Conservation (phyloP, 345 rosid genomes). For the Erysimum cheiranthoides region DNA sequence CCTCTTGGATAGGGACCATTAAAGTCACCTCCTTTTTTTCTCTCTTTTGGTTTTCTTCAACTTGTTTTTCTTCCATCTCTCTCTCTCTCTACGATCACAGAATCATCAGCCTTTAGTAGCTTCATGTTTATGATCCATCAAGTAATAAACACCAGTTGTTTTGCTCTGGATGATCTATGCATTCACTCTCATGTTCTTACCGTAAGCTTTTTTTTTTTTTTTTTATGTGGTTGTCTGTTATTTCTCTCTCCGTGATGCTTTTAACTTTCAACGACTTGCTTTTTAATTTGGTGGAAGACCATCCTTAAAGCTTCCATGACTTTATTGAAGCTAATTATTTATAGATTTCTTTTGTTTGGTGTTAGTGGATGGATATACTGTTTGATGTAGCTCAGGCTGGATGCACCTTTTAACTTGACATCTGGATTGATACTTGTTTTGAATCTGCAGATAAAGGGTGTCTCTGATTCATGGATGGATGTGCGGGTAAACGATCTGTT, state of each 20-base stretch:
- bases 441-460: slow-evolving; percentile 20
- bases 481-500: slow-evolving; percentile 63
- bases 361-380: slow-evolving; percentile 16
- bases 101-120: slow-evolving; percentile 24
- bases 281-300: slow-evolving; percentile 29
- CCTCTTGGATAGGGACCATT: slow-evolving; percentile 31
- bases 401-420: slow-evolving; percentile 12
- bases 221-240: not conserved
- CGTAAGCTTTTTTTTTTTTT: slow-evolving; percentile 26
- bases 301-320: slow-evolving; percentile 29
- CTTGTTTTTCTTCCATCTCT: slow-evolving; percentile 18
- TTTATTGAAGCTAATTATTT: slow-evolving; percentile 26
- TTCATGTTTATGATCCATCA: slow-evolving; percentile 28
- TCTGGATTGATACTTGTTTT: not conserved
- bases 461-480: slow-evolving; percentile 67
- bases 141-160: slow-evolving; percentile 24
- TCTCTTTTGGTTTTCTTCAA: slow-evolving; percentile 27
- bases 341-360: slow-evolving; percentile 6
- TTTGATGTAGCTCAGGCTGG: not conserved
- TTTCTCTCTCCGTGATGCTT: slow-evolving; percentile 23
- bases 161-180: slow-evolving; percentile 32
- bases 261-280: slow-evolving; percentile 29
- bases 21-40: slow-evolving; percentile 27
- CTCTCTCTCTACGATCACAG: slow-evolving; percentile 23
- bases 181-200: slow-evolving; percentile 25